These are phyloP conservation scores for Xylariaceae sp. DNA, from an alignment of 2,329 filamentous ascomycete species.

Conservation along the genomic window DNA sequence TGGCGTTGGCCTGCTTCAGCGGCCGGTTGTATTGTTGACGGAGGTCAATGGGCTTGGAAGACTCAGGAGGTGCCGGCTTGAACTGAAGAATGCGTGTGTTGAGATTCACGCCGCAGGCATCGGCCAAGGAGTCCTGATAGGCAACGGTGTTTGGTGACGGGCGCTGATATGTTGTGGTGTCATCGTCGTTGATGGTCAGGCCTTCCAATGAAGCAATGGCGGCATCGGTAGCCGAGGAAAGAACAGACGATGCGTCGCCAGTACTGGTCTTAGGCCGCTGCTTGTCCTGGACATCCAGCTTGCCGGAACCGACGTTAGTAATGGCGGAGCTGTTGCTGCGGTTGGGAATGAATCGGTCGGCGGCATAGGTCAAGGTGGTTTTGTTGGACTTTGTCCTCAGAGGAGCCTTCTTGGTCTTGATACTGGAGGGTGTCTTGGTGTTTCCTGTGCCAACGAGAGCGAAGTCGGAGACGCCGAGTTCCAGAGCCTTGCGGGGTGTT, in stretches of 20 bases:
- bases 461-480: slow-evolving; percentile 91
- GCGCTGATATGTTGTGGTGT: slow-evolving; percentile 66
- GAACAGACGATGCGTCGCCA: slow-evolving; percentile 67
- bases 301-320: slow-evolving; percentile 73
- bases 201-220: slow-evolving; percentile 74
- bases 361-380: slow-evolving; percentile 75
- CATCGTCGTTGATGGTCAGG: slow-evolving; percentile 69
- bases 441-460: slow-evolving; percentile 78
- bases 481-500: slow-evolving; percentile 77
- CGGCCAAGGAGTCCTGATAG: slow-evolving; percentile 87
- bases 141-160: slow-evolving; percentile 83
- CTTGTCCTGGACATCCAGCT: slow-evolving; percentile 70
- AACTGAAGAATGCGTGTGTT: slow-evolving; percentile 96
- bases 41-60: slow-evolving; percentile 95
- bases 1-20: slow-evolving; percentile 69
- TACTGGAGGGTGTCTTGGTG: slow-evolving; percentile 52
- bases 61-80: slow-evolving; percentile 97
- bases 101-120: slow-evolving; percentile 85
- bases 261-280: slow-evolving; percentile 68
- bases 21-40: slow-evolving; percentile 97
- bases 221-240: slow-evolving; percentile 78
- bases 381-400: slow-evolving; percentile 58
- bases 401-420: slow-evolving; percentile 52
- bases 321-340: slow-evolving; percentile 85
- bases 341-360: slow-evolving; percentile 95